Evolutionary conservation across 2,329 filamentous ascomycete species (phyloP).

Genomic region (Beauveria pseudobassiana): DNA sequence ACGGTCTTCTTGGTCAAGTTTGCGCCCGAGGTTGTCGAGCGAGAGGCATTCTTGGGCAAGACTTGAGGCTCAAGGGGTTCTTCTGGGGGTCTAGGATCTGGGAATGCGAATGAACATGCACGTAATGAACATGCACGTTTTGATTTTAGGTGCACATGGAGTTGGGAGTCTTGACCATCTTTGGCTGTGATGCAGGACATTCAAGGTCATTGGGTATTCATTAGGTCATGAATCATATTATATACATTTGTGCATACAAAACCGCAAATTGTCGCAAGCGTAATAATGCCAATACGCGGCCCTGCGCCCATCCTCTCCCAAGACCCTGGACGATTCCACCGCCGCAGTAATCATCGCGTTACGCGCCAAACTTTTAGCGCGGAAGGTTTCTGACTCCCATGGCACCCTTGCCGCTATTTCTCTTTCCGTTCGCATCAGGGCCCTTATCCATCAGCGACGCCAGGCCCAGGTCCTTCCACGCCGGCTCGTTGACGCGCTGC

Average conservation of each 20-base stretch:
- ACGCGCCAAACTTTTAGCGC: conserved; percentile 12
- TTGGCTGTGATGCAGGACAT: neutral
- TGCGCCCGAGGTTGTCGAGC: conserved; percentile 79
- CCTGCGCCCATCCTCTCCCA: neutral
- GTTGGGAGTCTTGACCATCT: neutral
- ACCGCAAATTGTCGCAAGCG: neutral
- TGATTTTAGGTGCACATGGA: neutral
- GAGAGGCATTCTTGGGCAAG: conserved; percentile 74
- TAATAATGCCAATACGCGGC: neutral
- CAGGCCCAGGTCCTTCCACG: conserved; percentile 75
- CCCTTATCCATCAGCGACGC: conserved; percentile 61
- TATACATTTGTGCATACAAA: neutral
- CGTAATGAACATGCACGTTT: neutral
- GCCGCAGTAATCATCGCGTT: neutral
- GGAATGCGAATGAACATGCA: neutral
- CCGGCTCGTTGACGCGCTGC: conserved; percentile 60
- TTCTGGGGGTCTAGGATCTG: neutral
- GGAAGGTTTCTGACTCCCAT: conserved; percentile 17
- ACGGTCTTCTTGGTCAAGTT: conserved; percentile 96
- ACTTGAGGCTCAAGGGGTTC: conserved; percentile 20
- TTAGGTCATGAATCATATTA: neutral
- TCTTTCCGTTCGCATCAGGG: conserved; percentile 25
- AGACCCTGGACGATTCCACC: neutral
- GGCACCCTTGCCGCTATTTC: conserved; percentile 14
- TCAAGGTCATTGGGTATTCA: neutral